Evolutionary conservation across 208 protist species (phyloP).

Genomic region (Acanthamoeba triangularis): DNA sequence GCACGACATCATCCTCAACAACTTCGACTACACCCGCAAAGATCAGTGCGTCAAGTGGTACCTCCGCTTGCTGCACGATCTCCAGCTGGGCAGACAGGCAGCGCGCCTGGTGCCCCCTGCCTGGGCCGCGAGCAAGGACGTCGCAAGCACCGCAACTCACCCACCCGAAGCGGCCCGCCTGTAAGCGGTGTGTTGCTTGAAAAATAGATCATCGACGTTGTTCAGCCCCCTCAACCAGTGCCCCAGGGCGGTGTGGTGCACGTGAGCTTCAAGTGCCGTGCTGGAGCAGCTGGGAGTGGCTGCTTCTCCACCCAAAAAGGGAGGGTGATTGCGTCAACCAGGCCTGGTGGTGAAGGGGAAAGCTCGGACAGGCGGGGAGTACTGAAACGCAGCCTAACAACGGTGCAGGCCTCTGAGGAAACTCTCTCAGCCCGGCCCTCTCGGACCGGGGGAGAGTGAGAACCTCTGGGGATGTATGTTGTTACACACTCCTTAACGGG

Average conservation of each 20-base stretch:
- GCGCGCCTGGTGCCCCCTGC: neutral
- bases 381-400: neutral
- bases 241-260: no score
- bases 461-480: constrained; percentile 11
- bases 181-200: no score
- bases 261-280: no score
- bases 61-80: neutral
- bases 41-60: constrained; percentile 26
- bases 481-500: constrained; percentile 27
- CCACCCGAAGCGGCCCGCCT: no score
- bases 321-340: constrained; percentile 34
- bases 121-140: no score
- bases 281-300: no score
- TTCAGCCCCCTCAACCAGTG: no score
- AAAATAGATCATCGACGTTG: no score
- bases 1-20: constrained; percentile 15
- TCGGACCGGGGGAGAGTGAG: neutral
- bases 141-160: no score
- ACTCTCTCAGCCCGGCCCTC: neutral
- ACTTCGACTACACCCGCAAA: constrained; percentile 56
- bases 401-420: neutral
- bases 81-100: constrained; percentile 30
- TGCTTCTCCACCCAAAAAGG: neutral
- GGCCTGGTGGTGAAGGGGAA: constrained; percentile 9
- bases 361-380: neutral